Base-by-base conservation (phyloP, 345 rosid genomes). In the Populus alba region DNA sequence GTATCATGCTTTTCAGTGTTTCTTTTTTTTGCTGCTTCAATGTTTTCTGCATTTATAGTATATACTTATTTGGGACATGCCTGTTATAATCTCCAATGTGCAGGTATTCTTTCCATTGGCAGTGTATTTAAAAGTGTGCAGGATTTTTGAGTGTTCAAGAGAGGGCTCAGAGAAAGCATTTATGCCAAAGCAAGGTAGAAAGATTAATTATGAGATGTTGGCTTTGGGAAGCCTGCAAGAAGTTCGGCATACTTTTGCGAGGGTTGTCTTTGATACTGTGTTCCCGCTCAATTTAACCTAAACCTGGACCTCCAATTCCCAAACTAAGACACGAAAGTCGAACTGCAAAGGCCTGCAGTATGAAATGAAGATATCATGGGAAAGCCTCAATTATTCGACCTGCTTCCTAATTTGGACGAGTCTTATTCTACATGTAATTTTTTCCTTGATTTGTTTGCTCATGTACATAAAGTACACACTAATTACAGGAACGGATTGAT, bases 221-320 rank as follows among this genome's bases (percentile, higher is more conserved):
- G 86, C 89, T 47, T 74, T 76, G 7, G 99, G 99, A 43, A 78
- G 66, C 76, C 49, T 90, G 57, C 72, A 69, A 22, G 97, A 97
- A 77, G 77, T 78, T 23, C 86, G 94, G 53, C 92, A 89, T 86
- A 83, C 80, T 6, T 92, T 97, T 86, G 97, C 97, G 7, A 90
- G 97, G 87, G 84, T 91, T 66, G 92, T 92, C 57, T 94, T 97
- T 33, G 95, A 97, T 79, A 92, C 97, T 6, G 80, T 94, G 18
- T 96, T 86, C 80, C 98, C 97, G 12, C 77, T 82, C 7, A 17
- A 18, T 17, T 51, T 38, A 81, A 77, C 68, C 22, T 29, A 22
- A 73, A 35, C 49, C 22, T 17, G 8, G 71, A 39, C 75, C 27
- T 16, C 29, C 61, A 27, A 81, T 18, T 41, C 45, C 27, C 1